Evolutionary conservation across 2,329 filamentous ascomycete species (phyloP).

Genomic region (Grosmannia serpens): DNA sequence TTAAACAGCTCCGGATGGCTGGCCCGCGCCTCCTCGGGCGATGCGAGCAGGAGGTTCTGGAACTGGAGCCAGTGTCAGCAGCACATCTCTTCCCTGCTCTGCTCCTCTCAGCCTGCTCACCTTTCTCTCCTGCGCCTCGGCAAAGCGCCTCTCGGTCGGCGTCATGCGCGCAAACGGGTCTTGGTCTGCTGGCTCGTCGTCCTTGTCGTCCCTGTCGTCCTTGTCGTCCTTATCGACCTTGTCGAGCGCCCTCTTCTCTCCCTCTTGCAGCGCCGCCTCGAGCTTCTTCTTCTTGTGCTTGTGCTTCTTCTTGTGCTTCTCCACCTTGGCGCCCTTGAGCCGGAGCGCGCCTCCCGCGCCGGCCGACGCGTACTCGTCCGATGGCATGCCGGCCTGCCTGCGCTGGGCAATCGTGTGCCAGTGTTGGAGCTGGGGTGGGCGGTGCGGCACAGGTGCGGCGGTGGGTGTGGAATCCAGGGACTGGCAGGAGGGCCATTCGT

Average conservation of each 20-base stretch:
- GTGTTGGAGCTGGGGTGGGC: background rate
- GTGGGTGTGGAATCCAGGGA: no score
- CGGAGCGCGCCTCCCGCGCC: conserved; percentile 66
- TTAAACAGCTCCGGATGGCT: conserved; percentile 69
- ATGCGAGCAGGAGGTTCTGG: conserved; percentile 59
- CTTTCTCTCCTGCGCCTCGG: conserved; percentile 71
- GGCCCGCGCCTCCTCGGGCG: conserved; percentile 23
- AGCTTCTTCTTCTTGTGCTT: conserved; percentile 23
- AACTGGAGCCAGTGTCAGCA: conserved; percentile 38
- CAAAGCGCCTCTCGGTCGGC: conserved; percentile 68
- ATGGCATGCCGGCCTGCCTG: conserved; percentile 40
- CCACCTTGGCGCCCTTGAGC: conserved; percentile 64
- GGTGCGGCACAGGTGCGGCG: no score
- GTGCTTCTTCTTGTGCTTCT: conserved; percentile 56
- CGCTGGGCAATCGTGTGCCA: background rate
- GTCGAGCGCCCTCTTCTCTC: background rate
- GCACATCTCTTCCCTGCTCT: background rate
- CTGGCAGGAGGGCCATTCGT: no score
- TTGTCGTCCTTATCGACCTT: conserved; percentile 11
- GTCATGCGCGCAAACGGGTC: conserved; percentile 50
- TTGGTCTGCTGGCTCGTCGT: conserved; percentile 17
- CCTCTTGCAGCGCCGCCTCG: conserved; percentile 10
- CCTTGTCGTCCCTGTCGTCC: conserved; percentile 13
- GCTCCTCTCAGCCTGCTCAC: conserved; percentile 18
- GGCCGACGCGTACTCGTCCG: conserved; percentile 59